Evolutionary conservation across 2,329 filamentous ascomycete genomes (phyloP), one percentile per base, ranked within the genome.

Genomic region (Xylariaceae sp.): DNA sequence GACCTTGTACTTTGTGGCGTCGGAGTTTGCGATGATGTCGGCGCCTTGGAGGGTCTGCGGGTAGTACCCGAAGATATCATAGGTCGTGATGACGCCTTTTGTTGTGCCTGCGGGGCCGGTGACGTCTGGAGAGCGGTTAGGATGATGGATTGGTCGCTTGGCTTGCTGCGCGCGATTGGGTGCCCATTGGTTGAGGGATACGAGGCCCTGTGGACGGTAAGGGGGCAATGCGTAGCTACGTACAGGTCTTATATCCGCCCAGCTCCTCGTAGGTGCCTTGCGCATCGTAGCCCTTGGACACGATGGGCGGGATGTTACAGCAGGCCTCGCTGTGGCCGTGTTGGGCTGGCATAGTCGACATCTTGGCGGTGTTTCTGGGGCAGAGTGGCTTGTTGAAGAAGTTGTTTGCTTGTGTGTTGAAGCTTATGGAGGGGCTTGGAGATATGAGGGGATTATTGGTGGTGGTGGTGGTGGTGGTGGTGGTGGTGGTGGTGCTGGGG

Each of bases 31-130:
- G 21, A 87, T 73, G 61, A 83, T 88, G 63, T 89, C 86, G 58
- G 84, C 83, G 21, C 85, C 86, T 68, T 88, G 85, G 10, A 88
- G 58, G 2, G 85, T 85, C 71, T 89, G 86, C 21, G 81, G 79
- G 65, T 80, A 87, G 78, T 85, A 84, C 63, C 85, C 84, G 64
- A 95, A 80, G 57, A 95, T 85, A 69, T 88, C 85, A 67, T 74
- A 84, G 66, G 87, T 78, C 58, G 77, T 70, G 52, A 88, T 70
- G 53, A 88, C 76, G 48, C 79, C 86, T 71, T 81, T 85, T 55
- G 70, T 71, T 29, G 77, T 72, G 44, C 73, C 70, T 13, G 68
- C 62, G 16, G 78, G 73, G 44, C 77, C 76, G 10, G 73, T 76
- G 21, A 77, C 71, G 56, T 83, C 78, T 72, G 76, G n/a, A n/a